A percentile compares a stretch with the other conserved stretches of the same genome.
These are phyloP conservation scores for Tephrocybe sp. DNA, from an alignment of 768 basidiomycete genomes.

Conservation along the genomic window DNA sequence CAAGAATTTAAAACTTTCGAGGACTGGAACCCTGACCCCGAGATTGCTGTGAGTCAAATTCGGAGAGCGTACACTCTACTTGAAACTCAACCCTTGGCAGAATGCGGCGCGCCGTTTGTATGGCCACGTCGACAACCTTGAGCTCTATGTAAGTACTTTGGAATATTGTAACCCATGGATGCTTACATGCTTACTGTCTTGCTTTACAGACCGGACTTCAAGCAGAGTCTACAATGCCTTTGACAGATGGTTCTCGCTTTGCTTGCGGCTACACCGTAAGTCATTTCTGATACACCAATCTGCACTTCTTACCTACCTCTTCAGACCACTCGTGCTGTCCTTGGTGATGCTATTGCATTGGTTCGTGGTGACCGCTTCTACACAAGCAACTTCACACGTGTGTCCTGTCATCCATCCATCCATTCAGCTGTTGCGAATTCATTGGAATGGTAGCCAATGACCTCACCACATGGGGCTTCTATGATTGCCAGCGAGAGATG, in stretches of 20 bases:
- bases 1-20: constrained; percentile 45
- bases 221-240: constrained; percentile 32
- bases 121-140: constrained; percentile 33
- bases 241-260: constrained; percentile 26
- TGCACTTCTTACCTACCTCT: not conserved
- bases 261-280: constrained; percentile 30
- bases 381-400: constrained; percentile 52
- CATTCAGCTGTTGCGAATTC: not conserved
- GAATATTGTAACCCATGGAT: not conserved
- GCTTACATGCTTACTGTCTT: not conserved
- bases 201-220: constrained; percentile 27
- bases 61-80: not conserved
- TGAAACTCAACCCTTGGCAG: not conserved
- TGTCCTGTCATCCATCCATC: constrained; percentile 11
- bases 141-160: constrained; percentile 28
- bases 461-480: constrained; percentile 52
- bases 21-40: constrained; percentile 54
- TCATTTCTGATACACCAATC: not conserved
- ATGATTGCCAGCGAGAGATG: constrained; percentile 44
- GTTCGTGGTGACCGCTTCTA: constrained; percentile 55
- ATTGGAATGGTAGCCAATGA: constrained; percentile 30
- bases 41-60: constrained; percentile 36
- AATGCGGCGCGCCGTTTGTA: constrained; percentile 30
- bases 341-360: constrained; percentile 54
- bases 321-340: constrained; percentile 46